Evolutionary conservation across 2,329 filamentous ascomycete genomes (phyloP), one percentile per base, ranked within the genome.

Genomic region (Colletotrichum phormii): DNA sequence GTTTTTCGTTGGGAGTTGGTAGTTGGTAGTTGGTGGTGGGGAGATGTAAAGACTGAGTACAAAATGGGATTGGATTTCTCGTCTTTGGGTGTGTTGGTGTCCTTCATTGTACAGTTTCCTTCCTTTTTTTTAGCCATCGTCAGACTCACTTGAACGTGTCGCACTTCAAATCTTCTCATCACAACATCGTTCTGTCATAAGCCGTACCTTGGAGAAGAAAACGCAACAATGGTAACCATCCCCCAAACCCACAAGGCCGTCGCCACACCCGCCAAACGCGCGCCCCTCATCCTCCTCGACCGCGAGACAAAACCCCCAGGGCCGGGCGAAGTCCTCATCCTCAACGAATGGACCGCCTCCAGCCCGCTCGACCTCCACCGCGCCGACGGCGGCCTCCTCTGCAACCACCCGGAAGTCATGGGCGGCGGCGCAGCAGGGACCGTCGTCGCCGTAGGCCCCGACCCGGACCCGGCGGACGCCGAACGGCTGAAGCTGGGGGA

Each of bases 341-440:
- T 83, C 24, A 86, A 89, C n/a, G 81, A 86, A 67, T 92, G 88
- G 88, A 90, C 89, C 1, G 86, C 89, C 5, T 90, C 89, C 0
- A 89, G 88, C 2, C 90, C 90, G 0, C 81, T 92, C 0, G 89
- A 92, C 76, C 82, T 92, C 4, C 90, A 92, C 79, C 86, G 89
- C 72, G 88, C 89, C 57, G 89, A 91, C 76, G 89, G 90, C 49
- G 89, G 88, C 0, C 82, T 92, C 0, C 79, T 91, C 11, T 83
- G 90, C 11, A 76, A 81, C 29, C 79, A 85, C 35, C 89, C 89
- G 0, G 82, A 86, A 73, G 80, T 88, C 5, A 81, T 89, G n/a
- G 89, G 89, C 46, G 85, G 86, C 67, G 84, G 85, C 33, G 80
- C 84, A 2, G 88, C 85, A 3, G 90, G 90, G 5, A 84, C 82